Evolutionary conservation across 2,329 filamentous ascomycete species (phyloP), one percentile per base, ranked within the genome.

Genomic region (Onygenales sp.): DNA sequence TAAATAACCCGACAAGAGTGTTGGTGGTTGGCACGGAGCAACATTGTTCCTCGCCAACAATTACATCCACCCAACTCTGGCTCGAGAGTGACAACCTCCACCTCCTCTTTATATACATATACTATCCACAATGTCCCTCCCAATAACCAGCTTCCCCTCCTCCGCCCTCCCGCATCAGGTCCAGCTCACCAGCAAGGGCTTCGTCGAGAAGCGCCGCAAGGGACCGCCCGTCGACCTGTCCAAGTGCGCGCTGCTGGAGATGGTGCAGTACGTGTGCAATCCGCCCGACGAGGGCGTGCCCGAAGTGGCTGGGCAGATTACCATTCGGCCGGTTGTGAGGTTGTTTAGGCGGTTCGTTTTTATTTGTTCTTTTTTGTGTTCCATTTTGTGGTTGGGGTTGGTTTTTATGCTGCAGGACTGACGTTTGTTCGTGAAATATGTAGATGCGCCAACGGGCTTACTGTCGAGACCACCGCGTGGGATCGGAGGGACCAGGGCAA

Each of bases 201-300:
- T 72, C 74, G 58, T 73, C 67, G 58, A 79, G 69, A 70, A 78
- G 63, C 66, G 69, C 50, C 77, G 78, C 56, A 82, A 82, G 64
- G 71, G 74, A 44, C 62, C 63, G 31, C 68, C 73, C 13, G 68
- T 82, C 55, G 69, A 79, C 35, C 70, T 85, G 5, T 65, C 70
- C 52, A 69, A 79, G 49, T 85, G 82, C 64, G 67, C 75, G 54
- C 67, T 85, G 42, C 72, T 79, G 59, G 79, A 84, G 64, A 66
- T 85, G 66, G 69, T 80, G 46, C 82, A 86, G 68, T 85, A 83
- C 63, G 76, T 76, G 31, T 86, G 83, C 67, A 75, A 81, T 62
- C 68, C 81, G 8, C 69, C 75, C 7, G 66, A 71, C 38, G 69
- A 73, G 50, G 66, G 64, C 44, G 67, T 72, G 36, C 69, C 67